These are phyloP conservation scores for Aspergillus costaricaensis DNA, from an alignment of 2,329 filamentous ascomycete genomes.

Conservation along the genomic window DNA sequence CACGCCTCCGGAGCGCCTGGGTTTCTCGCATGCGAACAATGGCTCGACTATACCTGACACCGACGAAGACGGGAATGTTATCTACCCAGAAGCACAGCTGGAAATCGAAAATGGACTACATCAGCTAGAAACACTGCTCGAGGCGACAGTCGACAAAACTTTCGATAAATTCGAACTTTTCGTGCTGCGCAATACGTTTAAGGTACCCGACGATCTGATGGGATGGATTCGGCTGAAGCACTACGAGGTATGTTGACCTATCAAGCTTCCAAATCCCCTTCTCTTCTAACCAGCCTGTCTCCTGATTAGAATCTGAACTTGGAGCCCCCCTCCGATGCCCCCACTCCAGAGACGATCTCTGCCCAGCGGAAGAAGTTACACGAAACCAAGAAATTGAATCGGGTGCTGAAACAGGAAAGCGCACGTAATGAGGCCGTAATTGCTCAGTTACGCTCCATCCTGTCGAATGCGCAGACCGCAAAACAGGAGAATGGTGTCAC, in stretches of 20 bases:
- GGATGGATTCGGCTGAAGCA: conserved; percentile 80
- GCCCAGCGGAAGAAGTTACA: conserved; percentile 72
- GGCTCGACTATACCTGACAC: conserved; percentile 50
- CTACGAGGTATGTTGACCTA: conserved; percentile 65
- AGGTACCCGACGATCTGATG: conserved; percentile 69
- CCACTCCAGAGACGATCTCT: conserved; percentile 68
- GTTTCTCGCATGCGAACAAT: conserved; percentile 64
- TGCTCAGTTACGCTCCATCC: conserved; percentile 60
- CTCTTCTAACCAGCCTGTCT: background rate
- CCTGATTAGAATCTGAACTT: conserved; percentile 41
- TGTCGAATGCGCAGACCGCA: conserved; percentile 42
- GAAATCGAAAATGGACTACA: conserved; percentile 90
- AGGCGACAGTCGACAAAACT: conserved; percentile 78
- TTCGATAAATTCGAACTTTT: conserved; percentile 90
- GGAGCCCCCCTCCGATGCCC: conserved; percentile 40
- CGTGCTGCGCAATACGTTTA: conserved; percentile 80
- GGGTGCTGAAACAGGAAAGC: conserved; percentile 68
- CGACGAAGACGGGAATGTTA: conserved; percentile 49
- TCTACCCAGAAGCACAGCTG: conserved; percentile 55
- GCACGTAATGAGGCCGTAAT: conserved; percentile 73
- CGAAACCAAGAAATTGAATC: conserved; percentile 75
- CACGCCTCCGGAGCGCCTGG: conserved; percentile 72
- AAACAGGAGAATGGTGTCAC: conserved; percentile 23
- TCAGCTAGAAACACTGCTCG: conserved; percentile 79
- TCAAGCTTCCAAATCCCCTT: background rate